Evolutionary conservation across 2,329 filamentous ascomycete genomes (phyloP), one percentile per base, ranked within the genome.

Genomic region (Escovopsis sp.): DNA sequence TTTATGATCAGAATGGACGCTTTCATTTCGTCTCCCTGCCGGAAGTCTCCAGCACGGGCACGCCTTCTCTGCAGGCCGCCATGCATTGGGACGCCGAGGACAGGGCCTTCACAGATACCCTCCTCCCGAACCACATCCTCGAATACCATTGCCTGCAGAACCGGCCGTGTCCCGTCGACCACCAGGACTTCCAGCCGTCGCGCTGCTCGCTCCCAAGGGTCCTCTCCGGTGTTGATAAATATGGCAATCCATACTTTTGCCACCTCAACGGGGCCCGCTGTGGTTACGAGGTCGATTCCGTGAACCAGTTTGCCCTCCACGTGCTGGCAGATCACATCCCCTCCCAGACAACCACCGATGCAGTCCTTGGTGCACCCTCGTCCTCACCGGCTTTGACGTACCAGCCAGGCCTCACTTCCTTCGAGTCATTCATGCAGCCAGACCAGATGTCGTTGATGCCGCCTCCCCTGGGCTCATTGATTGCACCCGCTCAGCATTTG

Each of bases 111-210:
- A 32, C 28, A 32, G 28, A 32, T 9, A 1, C 28, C 7, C 49
- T 53, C 30, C 47, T 58, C 12, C 53, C 53, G 23, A 53, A 44
- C 32, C 57, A 59, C 45, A 53, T 59, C 23, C 45, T 56, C 33
- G 52, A 59, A 39, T 51, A 57, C 38, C 57, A 59, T 33, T 50
- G 56, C 38, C 52, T 45, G 26, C 48, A 51, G 33, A 51, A 47
- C 36, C 49, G 51, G 12, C 49, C 49, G 12, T 59, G 58, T 38
- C 41, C 56, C 15, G 55, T 53, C 19, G 53, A 58, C 34, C 48
- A 58, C 33, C 53, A 51, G 23, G 47, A 43, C 34, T 44, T 53
- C 19, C 33, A 53, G 9, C 49, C 52, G 18, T 45, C 52, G 19
- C 54, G 48, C 38, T 59, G 56, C 42, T 51, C 53, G 1, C 43